Evolutionary conservation across 345 rosid genomes (phyloP), one percentile per base, ranked within the genome.

Genomic region (Pugionium cornutum): DNA sequence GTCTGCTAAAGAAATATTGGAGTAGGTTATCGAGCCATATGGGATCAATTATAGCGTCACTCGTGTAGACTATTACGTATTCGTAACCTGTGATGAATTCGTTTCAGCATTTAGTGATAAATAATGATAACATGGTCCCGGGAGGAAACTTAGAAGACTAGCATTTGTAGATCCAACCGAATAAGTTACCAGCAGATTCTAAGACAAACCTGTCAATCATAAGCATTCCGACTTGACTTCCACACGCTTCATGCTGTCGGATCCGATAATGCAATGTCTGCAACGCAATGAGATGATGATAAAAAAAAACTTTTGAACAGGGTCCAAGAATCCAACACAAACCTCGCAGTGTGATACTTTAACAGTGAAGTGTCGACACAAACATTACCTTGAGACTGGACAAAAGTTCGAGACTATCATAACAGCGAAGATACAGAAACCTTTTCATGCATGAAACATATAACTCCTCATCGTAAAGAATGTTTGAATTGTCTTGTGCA

Each of bases 141-240:
- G n/a, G n/a, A n/a, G n/a, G n/a, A n/a, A n/a, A n/a, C n/a, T n/a
- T n/a, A n/a, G n/a, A n/a, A n/a, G n/a, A n/a, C n/a, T n/a, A 44
- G 8, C 54, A 70, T 45, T 6, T 35, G 8, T 52, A 46, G 4
- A 40, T 31, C 53, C 7, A 35, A 55, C 58, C 27, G 10, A 59
- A 37, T 32, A 54, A 35, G 56, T n/a, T n/a, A 53, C 31, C 31
- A 30, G 39, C 60, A 55, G 68, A 46, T 37, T 68, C 41, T 28
- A 66, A 56, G 62, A 48, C 78, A 76, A 75, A 89, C 92, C 92
- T 84, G 79, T 91, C 96, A 67, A 91, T 85, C 85, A 88, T 76
- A 59, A 91, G 79, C 61, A 80, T 67, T 68, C 72, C 82, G 58
- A 75, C 81, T 58, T 73, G 64, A 54, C 36, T 66, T 32, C 85